These are phyloP conservation scores for Turnera subulata DNA, from an alignment of 345 rosid genomes.

Conservation along the genomic window DNA sequence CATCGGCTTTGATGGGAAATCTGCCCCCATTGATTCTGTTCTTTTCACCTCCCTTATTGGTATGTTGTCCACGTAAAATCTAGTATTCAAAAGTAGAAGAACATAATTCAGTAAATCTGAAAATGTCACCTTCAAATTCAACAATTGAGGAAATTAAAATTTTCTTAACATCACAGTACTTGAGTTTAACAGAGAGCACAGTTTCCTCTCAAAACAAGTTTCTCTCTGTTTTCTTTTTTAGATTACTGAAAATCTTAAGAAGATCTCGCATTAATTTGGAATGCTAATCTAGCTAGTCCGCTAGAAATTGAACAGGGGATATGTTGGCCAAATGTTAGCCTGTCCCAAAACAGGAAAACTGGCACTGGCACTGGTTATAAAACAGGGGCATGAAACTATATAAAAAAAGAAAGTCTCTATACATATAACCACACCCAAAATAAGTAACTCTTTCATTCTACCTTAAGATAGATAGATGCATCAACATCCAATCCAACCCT, in stretches of 20 bases:
- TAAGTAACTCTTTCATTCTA: conserved; percentile 12
- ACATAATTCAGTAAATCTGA: too few relatives aligned
- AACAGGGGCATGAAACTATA: conserved; percentile 19
- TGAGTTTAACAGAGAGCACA: too few relatives aligned
- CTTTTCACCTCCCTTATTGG: conserved; percentile 81
- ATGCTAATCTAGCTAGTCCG: too few relatives aligned
- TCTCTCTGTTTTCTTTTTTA: too few relatives aligned
- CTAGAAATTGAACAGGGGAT: too few relatives aligned
- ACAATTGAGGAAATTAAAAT: too few relatives aligned
- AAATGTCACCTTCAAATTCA: too few relatives aligned
- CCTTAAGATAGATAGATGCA: conserved; percentile 9
- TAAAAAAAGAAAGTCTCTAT: too few relatives aligned
- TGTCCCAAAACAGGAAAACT: conserved; percentile 10
- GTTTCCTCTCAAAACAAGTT: too few relatives aligned
- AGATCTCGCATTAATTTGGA: too few relatives aligned
- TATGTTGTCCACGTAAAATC: conserved; percentile 73
- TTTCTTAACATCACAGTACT: too few relatives aligned
- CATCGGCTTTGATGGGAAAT: conserved; percentile 94
- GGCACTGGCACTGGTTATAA: conserved; percentile 19
- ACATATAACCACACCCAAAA: conserved; percentile 19
- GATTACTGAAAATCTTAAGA: too few relatives aligned
- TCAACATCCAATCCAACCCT: conserved; percentile 20
- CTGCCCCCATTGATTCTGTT: conserved; percentile 69
- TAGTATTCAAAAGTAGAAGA: conserved; percentile 23
- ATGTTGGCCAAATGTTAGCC: conserved; percentile 2